Conservation (phyloP, 345 rosid species). For the Jatropha curcas region DNA sequence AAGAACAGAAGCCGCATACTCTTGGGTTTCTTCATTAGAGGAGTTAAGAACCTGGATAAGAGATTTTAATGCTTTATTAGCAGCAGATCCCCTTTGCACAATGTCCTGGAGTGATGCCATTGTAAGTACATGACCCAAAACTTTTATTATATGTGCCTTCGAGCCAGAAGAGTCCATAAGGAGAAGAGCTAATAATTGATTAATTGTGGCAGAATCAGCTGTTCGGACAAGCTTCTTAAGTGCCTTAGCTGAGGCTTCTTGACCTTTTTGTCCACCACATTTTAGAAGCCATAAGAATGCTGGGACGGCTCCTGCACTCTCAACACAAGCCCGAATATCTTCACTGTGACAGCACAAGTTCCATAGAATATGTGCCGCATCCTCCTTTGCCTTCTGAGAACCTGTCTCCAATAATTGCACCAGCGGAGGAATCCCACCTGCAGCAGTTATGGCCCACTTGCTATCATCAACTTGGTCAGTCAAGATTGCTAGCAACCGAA, state of each 20-base stretch:
- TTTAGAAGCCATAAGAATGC: constrained; percentile 81
- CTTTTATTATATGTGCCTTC: constrained; percentile 62
- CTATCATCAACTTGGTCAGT: constrained; percentile 83
- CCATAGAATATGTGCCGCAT: constrained; percentile 73
- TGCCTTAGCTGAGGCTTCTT: constrained; percentile 71
- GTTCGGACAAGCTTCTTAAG: constrained; percentile 60
- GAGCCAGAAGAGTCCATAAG: constrained; percentile 60
- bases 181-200: constrained; percentile 72
- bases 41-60: constrained; percentile 71
- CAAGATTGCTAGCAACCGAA: constrained; percentile 65
- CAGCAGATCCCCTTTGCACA: constrained; percentile 63
- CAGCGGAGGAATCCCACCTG: constrained; percentile 94
- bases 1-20: constrained; percentile 74
- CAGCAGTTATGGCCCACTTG: constrained; percentile 97
- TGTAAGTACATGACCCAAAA: constrained; percentile 77
- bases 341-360: constrained; percentile 84
- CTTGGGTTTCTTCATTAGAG: constrained; percentile 74
- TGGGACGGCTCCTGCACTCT: constrained; percentile 81
- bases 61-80: constrained; percentile 72
- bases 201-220: constrained; percentile 83
- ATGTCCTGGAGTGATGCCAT: constrained; percentile 64
- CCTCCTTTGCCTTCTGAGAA: constrained; percentile 79
- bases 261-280: constrained; percentile 67
- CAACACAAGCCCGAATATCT: constrained; percentile 85
- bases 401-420: constrained; percentile 83